A percentile compares a stretch with the other conserved stretches of the same genome.
These are phyloP conservation scores for Pythium biforme DNA, from an alignment of 352 stramenopile species.

Conservation along the genomic window DNA sequence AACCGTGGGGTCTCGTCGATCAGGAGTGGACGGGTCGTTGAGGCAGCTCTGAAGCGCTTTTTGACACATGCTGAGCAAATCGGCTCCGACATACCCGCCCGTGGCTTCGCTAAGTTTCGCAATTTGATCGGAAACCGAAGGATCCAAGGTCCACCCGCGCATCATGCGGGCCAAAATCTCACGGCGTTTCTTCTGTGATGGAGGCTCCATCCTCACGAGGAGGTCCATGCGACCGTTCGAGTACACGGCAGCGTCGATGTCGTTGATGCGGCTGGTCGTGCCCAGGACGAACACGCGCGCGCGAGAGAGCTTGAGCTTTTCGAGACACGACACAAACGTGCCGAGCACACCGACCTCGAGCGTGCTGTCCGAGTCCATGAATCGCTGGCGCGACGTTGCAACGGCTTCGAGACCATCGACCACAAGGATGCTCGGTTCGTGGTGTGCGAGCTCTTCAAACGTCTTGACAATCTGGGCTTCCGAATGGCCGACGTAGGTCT, in stretches of 20 bases:
- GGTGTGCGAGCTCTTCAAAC: conserved; percentile 50
- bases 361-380: conserved; percentile 54
- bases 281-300: conserved; percentile 66
- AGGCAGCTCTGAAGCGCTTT: conserved; percentile 63
- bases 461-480: conserved; percentile 64
- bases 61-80: conserved; percentile 78
- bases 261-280: conserved; percentile 74
- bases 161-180: conserved; percentile 93
- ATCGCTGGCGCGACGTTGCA: conserved; percentile 52
- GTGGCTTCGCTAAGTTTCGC: conserved; percentile 92
- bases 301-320: conserved; percentile 51
- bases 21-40: conserved; percentile 32
- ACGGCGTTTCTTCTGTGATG: conserved; percentile 86
- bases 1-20: conserved; percentile 14
- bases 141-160: conserved; percentile 65
- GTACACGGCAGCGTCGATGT: conserved; percentile 91
- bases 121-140: conserved; percentile 66
- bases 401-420: conserved; percentile 92
- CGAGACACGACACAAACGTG: conserved; percentile 82
- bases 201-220: conserved; percentile 94
- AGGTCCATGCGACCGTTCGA: conserved; percentile 96
- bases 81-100: conserved; percentile 93
- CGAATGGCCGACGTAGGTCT: conserved; percentile 91
- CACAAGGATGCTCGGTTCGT: conserved; percentile 68
- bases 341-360: conserved; percentile 79